Base-by-base conservation (phyloP, 2,329 filamentous ascomycete genomes). In the Fusarium falciforme region DNA sequence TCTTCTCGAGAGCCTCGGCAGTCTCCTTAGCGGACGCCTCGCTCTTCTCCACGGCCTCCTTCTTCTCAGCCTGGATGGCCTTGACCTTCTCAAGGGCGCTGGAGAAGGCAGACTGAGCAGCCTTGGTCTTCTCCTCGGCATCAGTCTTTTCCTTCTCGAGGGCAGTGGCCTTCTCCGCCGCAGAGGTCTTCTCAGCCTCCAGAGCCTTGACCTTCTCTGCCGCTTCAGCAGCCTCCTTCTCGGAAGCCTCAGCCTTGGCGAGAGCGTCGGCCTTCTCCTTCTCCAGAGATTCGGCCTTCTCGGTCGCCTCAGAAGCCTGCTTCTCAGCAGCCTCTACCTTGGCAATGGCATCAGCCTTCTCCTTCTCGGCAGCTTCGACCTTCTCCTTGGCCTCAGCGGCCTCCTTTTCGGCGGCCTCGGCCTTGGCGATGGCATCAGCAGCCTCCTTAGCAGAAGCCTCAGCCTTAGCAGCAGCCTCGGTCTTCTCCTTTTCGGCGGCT, bases 121-220 rank as follows among this genome's bases (percentile, higher is more conserved):
- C 47, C 58, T 72, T 62, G 55, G 66, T 70, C 72, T 75, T 76
- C 64, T 75, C 60, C 22, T 59, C 64, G n/a, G 68, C 47, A 33
- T 62, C 57, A 22, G 61, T 57, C 42, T 68, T 40, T 54, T 75
- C 54, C 58, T 55, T 72, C 40, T 74, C 63, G 2, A 64, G 36
- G 17, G 72, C 62, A 47, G 70, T 61, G 44, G 59, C 57, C 61
- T 67, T 68, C 52, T 63, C 64, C 6, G 29, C 27, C 27, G 67
- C 54, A 29, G 61, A 68, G 17, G 49, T 44, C 14, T 66, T 40
- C n/a, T 64, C 61, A 49, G 59, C 64, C 38, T 74, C 60, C 25
- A 65, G 42, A 36, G 72, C 58, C 64, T 75, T 60, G 22, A 57
- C 63, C 67, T 76, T 75, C 57, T 75, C 71, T n/a, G 58, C 49